Evolutionary conservation across 1,139 yeast species (phyloP), one percentile per base, ranked within the genome.

Genomic region (Hansenula lynferdii): DNA sequence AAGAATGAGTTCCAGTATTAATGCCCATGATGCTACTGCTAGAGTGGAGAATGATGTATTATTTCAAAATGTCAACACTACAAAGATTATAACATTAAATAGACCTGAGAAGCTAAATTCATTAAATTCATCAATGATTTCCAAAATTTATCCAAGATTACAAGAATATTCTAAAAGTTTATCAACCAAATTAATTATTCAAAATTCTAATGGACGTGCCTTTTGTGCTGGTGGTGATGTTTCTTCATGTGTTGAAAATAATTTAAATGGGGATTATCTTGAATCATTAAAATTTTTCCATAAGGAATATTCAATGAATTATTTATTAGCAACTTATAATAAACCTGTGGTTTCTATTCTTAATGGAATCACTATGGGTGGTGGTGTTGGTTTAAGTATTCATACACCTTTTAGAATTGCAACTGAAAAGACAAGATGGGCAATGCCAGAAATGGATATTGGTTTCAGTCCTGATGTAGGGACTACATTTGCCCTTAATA

Each of bases 401-500:
- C 97, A 94, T 62, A 85, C 90, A n/a, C 95, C 97, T 3, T 90
- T 90, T 70, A 77, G 98, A 57, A 70, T 92, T 35, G 95, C 94
- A 11, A 86, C 96, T 28, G 97, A 92, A 55, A 75, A 76, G 54
- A 90, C 97, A 16, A 74, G 81, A 57, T 76, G 90, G 64, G 96
- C 97, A 44, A 94, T 92, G 98, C 98, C 98, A 6, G 98, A 92
- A 62, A 84, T 94, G 72, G 92, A 86, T 53, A 92, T 94, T 59
- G 99, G 99, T 0, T 87, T 90, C 61, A 85, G 86, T 67, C 96
- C 96, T 9, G 99, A 92, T 60, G 97, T 92, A 9, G 98, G 97
- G 31, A 83, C 95, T 30, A 80, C 95, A 7, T 90, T 85, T 63
- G 90, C 90, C 64, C 69, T 94, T 51, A 87, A 96, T 30, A 75